Percentiles rank a stretch among this genome's conserved stretches.
Evolutionary conservation across 257 asterid genomes (phyloP).

Genomic region (Knoxia roxburghii): DNA sequence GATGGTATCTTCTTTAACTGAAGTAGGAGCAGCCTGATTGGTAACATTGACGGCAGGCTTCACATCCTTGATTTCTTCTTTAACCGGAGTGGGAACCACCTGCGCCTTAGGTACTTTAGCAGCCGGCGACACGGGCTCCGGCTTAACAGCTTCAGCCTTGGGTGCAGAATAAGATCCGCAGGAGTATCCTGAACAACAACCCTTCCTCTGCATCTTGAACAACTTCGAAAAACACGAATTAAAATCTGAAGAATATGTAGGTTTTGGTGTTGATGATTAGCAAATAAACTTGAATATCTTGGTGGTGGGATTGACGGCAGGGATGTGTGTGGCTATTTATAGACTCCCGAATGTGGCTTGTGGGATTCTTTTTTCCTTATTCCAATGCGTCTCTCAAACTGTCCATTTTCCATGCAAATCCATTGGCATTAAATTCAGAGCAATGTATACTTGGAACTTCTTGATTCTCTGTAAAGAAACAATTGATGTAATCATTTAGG

Average conservation of each 20-base stretch:
- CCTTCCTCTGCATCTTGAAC: background rate
- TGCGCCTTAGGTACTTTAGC: no score
- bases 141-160: no score
- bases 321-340: conserved; percentile 8
- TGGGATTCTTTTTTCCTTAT: background rate
- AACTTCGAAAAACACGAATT: background rate
- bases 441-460: background rate
- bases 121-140: no score
- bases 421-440: background rate
- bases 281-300: no score
- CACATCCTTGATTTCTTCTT: background rate
- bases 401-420: background rate
- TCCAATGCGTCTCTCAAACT: background rate
- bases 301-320: no score
- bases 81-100: no score
- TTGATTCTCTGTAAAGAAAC: background rate
- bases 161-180: background rate
- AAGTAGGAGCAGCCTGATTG: no score
- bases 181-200: background rate
- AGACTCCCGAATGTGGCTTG: background rate
- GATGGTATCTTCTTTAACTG: no score
- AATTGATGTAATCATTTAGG: background rate
- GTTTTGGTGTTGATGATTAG: background rate
- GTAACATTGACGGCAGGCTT: no score
- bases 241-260: background rate